These are phyloP conservation scores for Ceratocystis variospora DNA, from an alignment of 2,329 filamentous ascomycete species.

Conservation along the genomic window DNA sequence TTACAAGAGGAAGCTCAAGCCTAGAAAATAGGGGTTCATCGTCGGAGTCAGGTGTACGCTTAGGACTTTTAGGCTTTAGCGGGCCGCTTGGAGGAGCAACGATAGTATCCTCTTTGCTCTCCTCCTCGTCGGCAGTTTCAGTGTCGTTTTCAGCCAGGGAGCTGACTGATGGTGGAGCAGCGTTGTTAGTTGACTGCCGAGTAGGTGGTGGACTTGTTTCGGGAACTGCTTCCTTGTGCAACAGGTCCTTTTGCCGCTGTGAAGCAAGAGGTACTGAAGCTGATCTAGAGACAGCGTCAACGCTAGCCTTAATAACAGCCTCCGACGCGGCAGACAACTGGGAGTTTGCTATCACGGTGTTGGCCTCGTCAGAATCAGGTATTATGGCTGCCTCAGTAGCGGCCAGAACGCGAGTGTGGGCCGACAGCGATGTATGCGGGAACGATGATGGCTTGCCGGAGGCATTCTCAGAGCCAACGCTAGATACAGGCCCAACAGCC, in stretches of 20 bases:
- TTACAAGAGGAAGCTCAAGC: constrained; percentile 8
- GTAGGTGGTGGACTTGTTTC: constrained; percentile 15
- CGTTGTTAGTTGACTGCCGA: not conserved
- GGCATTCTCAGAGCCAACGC: not conserved
- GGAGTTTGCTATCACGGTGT: constrained; percentile 12
- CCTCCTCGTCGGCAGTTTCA: not conserved
- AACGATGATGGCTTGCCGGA: not conserved
- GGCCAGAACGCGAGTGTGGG: not conserved
- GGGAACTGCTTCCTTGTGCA: constrained; percentile 14
- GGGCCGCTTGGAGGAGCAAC: not conserved
- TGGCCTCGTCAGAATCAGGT: constrained; percentile 9
- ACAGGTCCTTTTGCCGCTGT: not conserved
- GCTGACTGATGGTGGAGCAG: not conserved
- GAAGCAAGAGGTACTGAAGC: not conserved
- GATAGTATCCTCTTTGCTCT: not conserved
- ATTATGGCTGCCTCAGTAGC: constrained; percentile 2
- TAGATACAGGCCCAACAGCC: not conserved
- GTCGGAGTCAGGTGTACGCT: not conserved
- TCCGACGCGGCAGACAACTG: constrained; percentile 7
- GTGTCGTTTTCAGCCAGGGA: constrained; percentile 4
- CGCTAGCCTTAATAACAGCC: constrained; percentile 7
- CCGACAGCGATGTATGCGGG: not conserved
- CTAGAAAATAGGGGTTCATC: constrained; percentile 11
- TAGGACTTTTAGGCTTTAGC: not conserved
- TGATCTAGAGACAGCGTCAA: not conserved